phyloP scores from a whole-genome alignment of 2,329 filamentous ascomycete genomes.

The Monosporascus sp. region DNA sequence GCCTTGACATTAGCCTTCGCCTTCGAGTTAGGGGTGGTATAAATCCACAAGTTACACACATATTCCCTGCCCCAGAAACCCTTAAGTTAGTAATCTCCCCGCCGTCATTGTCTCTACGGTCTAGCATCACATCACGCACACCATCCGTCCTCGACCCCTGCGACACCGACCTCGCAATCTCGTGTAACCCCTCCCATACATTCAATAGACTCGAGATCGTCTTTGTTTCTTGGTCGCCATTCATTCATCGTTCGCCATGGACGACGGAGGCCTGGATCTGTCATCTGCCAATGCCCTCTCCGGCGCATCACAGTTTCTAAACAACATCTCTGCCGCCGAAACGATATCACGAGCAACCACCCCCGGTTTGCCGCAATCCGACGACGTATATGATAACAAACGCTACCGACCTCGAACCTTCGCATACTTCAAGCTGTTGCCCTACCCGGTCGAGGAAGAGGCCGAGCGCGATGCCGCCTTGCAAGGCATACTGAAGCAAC shows the following conservation, averaged over 20 bases:
- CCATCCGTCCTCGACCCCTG: background rate
- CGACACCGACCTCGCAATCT: background rate
- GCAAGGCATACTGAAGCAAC: slow-evolving; percentile 82
- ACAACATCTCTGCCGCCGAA: slow-evolving; percentile 44
- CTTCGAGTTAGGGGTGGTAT: background rate
- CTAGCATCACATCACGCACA: background rate
- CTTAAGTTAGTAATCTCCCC: too few relatives aligned
- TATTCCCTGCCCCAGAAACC: too few relatives aligned
- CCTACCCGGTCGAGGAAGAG: slow-evolving; percentile 82
- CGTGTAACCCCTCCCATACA: background rate
- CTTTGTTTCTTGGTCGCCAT: background rate
- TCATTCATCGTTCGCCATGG: slow-evolving; percentile 4
- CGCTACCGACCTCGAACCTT: slow-evolving; percentile 84
- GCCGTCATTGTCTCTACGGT: too few relatives aligned
- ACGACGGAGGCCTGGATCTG: slow-evolving; percentile 24
- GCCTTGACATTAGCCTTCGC: background rate
- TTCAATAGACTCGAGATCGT: background rate
- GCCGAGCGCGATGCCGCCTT: slow-evolving; percentile 71
- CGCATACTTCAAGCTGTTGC: slow-evolving; percentile 84
- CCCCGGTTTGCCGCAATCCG: slow-evolving; percentile 57
- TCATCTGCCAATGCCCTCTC: slow-evolving; percentile 31
- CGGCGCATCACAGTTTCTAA: slow-evolving; percentile 32
- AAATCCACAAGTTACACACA: background rate
- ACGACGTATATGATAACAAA: slow-evolving; percentile 44
- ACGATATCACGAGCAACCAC: slow-evolving; percentile 82